These are phyloP conservation scores for Rugonectria rugulosa DNA, from an alignment of 2,329 filamentous ascomycete species.

Conservation along the genomic window DNA sequence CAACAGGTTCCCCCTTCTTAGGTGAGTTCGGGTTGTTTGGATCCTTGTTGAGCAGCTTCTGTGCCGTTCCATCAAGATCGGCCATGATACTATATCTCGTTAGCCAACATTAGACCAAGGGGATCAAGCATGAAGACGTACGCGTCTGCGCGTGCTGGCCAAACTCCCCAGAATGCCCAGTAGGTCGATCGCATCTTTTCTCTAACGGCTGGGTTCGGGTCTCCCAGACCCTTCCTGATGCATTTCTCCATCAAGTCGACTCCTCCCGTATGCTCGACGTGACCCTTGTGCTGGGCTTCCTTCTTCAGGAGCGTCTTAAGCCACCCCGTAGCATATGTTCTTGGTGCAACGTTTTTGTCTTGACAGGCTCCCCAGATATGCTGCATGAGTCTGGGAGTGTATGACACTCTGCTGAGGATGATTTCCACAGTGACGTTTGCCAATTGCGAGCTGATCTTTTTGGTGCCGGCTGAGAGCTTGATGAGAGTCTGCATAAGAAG, in stretches of 20 bases:
- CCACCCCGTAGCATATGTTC: slow-evolving; percentile 82
- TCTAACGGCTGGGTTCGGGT: slow-evolving; percentile 89
- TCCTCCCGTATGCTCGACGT: slow-evolving; percentile 85
- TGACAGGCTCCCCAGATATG: slow-evolving; percentile 83
- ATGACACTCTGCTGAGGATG: slow-evolving; percentile 81
- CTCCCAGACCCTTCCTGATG: slow-evolving; percentile 85
- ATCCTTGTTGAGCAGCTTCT: slow-evolving; percentile 82
- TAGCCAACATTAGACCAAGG: slow-evolving; percentile 25
- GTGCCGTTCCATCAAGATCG: slow-evolving; percentile 78
- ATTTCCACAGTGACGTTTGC: slow-evolving; percentile 83
- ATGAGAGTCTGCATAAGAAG: slow-evolving; percentile 87
- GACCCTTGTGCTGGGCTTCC: slow-evolving; percentile 78
- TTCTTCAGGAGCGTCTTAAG: slow-evolving; percentile 82
- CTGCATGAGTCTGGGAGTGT: slow-evolving; percentile 81
- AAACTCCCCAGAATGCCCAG: slow-evolving; percentile 82
- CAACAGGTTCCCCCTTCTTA: slow-evolving; percentile 56
- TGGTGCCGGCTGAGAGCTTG: slow-evolving; percentile 88
- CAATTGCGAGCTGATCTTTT: slow-evolving; percentile 89
- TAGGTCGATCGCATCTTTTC: slow-evolving; percentile 86
- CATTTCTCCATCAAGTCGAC: slow-evolving; percentile 86
- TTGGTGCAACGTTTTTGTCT: slow-evolving; percentile 92
- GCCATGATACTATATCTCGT: slow-evolving; percentile 71
- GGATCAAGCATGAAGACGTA: slow-evolving; percentile 51
- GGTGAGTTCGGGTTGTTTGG: slow-evolving; percentile 79
- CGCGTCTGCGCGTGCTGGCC: slow-evolving; percentile 79